Percentiles rank a stretch among this genome's conserved stretches.
phyloP scores from a whole-genome alignment of 768 basidiomycete genomes.

The Candolleomyces aberdarensis region DNA sequence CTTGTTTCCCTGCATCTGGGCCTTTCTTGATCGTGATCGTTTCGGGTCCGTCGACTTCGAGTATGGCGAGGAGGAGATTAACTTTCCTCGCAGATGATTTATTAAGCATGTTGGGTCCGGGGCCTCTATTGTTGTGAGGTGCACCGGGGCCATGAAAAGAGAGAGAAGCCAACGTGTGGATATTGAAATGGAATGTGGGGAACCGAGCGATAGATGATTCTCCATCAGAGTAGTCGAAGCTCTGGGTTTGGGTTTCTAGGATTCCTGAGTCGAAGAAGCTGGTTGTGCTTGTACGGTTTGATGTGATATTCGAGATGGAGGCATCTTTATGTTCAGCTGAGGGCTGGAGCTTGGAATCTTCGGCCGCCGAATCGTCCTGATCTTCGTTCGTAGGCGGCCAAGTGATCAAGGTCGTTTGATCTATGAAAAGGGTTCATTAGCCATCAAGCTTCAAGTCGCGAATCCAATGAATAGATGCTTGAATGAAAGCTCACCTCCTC shows the following conservation, averaged over 20 bases:
- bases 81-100: slow-evolving; percentile 20
- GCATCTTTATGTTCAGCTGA: not conserved
- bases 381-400: slow-evolving; percentile 43
- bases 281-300: not conserved
- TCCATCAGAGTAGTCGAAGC: slow-evolving; percentile 57
- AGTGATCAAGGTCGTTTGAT: slow-evolving; percentile 49
- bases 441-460: slow-evolving; percentile 10
- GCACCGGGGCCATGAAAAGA: too few species aligned
- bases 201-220: slow-evolving; percentile 67
- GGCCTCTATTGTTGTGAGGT: too few species aligned
- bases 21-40: slow-evolving; percentile 66
- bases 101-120: too few species aligned
- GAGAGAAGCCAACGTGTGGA: slow-evolving; percentile 47
- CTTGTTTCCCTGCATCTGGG: slow-evolving; percentile 63
- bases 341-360: too few species aligned
- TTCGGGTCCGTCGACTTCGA: slow-evolving; percentile 80
- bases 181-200: slow-evolving; percentile 70
- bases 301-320: not conserved
- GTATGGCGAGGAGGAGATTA: slow-evolving; percentile 60
- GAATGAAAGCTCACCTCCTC: too few species aligned
- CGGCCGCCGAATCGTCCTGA: too few species aligned
- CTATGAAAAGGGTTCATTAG: slow-evolving; percentile 19
- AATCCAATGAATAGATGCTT: not conserved
- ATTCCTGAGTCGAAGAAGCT: slow-evolving; percentile 8
- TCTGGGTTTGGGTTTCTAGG: slow-evolving; percentile 27